Evolutionary conservation across 2,329 filamentous ascomycete species (phyloP).

Genomic region (Diaporthe aspalathi): DNA sequence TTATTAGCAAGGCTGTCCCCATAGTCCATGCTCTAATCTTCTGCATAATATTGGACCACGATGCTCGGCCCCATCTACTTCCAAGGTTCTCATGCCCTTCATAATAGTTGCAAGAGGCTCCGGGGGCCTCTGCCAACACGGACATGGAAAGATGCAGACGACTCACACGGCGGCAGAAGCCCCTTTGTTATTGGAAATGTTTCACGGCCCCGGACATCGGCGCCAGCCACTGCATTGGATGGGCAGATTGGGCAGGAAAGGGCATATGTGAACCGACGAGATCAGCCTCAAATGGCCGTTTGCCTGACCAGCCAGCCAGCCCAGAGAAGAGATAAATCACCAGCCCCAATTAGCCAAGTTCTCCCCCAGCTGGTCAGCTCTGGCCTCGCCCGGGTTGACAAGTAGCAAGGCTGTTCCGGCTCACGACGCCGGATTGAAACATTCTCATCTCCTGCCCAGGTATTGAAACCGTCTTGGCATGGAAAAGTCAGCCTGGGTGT

Average conservation of each 20-base stretch:
- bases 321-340: neutral
- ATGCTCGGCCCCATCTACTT: neutral
- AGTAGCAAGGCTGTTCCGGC: neutral
- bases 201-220: neutral
- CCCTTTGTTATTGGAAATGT: neutral
- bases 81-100: neutral
- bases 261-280: too few relatives aligned
- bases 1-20: neutral
- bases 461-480: constrained; percentile 15
- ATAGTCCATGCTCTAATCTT: neutral
- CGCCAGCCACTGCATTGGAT: neutral
- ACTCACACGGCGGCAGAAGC: neutral
- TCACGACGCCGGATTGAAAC: constrained; percentile 20
- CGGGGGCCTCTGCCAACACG: neutral
- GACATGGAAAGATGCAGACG: neutral
- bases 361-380: neutral
- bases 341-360: neutral
- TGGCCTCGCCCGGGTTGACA: neutral
- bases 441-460: constrained; percentile 26
- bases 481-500: neutral
- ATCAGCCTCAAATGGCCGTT: neutral
- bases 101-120: neutral
- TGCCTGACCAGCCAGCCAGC: neutral
- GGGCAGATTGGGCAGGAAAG: neutral
- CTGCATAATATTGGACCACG: neutral